Percentiles rank a stretch among this genome's conserved stretches.
These are phyloP conservation scores for Heliamphora exappendiculata DNA, from an alignment of 148 eudicot genomes.

Conservation along the genomic window DNA sequence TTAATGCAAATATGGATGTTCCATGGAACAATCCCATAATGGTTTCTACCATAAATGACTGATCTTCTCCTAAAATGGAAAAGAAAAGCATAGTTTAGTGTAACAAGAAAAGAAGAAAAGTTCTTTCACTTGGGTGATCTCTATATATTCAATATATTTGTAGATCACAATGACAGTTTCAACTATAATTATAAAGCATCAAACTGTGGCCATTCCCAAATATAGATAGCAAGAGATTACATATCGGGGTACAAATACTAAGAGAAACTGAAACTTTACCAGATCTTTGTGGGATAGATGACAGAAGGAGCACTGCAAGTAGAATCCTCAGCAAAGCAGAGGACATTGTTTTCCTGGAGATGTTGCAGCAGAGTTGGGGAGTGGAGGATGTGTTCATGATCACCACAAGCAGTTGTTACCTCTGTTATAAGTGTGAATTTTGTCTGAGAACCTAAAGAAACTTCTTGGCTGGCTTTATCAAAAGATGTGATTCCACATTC, in stretches of 20 bases:
- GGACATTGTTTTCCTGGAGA: slow-evolving; percentile 11
- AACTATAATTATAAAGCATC: neutral
- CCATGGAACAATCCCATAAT: neutral
- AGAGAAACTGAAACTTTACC: slow-evolving; percentile 13
- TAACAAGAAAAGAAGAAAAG: neutral
- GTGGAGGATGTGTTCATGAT: neutral
- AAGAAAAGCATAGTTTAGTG: neutral
- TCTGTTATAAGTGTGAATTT: neutral
- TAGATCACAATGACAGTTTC: neutral
- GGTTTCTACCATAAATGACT: neutral
- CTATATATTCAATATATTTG: neutral
- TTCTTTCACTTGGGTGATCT: neutral
- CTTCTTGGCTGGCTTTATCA: neutral
- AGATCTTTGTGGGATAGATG: slow-evolving; percentile 21
- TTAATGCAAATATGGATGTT: neutral
- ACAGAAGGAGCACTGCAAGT: slow-evolving; percentile 22
- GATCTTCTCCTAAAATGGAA: neutral
- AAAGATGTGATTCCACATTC: slow-evolving; percentile 7
- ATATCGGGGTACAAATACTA: neutral
- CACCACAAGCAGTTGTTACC: neutral
- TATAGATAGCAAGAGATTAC: neutral
- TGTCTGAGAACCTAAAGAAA: neutral
- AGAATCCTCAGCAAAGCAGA: slow-evolving; percentile 13
- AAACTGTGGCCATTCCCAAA: neutral
- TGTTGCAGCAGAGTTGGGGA: slow-evolving; percentile 9